phyloP scores from a whole-genome alignment of 805 yeast genomes.

The Blastobotrys americana region DNA sequence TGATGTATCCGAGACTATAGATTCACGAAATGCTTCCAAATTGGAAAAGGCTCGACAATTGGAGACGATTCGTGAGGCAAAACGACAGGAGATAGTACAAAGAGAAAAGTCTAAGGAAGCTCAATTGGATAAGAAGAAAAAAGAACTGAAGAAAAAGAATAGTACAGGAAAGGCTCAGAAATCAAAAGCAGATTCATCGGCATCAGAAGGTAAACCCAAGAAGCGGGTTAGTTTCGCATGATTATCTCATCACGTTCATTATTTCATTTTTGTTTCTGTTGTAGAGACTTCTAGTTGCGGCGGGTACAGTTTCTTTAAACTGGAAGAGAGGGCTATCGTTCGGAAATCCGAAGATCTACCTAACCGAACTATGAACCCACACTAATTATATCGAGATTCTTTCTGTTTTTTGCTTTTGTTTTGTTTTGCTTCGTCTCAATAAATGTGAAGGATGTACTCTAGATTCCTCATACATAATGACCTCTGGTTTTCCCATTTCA shows the following conservation, averaged over 20 bases:
- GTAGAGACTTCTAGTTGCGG: too few species aligned
- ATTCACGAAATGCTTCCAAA: conserved; percentile 74
- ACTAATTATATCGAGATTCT: too few species aligned
- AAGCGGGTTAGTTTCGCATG: conserved; percentile 16
- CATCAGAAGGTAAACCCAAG: conserved; percentile 11
- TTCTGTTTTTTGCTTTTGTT: too few species aligned
- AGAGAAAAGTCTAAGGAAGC: conserved; percentile 64
- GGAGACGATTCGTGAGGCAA: conserved; percentile 82
- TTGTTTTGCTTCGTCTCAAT: too few species aligned
- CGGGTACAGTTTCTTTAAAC: too few species aligned
- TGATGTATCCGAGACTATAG: conserved; percentile 75
- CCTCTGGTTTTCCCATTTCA: too few species aligned
- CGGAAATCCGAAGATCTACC: too few species aligned
- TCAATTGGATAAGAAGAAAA: conserved; percentile 68
- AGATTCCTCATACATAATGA: too few species aligned
- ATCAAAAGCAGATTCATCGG: conserved; percentile 12
- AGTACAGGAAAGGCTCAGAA: conserved; percentile 10
- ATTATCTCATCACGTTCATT: background rate
- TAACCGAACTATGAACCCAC: too few species aligned
- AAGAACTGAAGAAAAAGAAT: conserved; percentile 62
- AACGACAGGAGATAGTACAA: conserved; percentile 78
- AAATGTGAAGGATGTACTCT: too few species aligned
- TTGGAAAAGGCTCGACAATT: conserved; percentile 82
- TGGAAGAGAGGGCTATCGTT: too few species aligned
- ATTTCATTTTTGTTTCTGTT: too few species aligned